Conservation (phyloP, 495 filamentous ascomycete genomes). For the Acidiella bohemica region DNA sequence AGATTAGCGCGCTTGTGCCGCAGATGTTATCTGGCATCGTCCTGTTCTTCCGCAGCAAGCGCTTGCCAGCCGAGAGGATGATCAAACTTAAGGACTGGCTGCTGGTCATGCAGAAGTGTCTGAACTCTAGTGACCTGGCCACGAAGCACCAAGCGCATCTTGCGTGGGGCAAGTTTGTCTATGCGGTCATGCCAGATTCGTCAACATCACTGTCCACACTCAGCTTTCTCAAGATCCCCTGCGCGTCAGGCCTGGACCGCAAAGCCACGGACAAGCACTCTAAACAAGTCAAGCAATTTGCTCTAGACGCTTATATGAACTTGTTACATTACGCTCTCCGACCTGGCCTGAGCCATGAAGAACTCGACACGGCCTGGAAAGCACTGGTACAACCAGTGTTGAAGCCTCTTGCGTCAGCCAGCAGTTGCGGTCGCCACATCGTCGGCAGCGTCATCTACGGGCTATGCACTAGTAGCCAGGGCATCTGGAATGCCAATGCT, state of each 20-base stretch:
- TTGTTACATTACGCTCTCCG: constrained; percentile 78
- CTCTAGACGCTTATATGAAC: constrained; percentile 57
- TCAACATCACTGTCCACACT: constrained; percentile 45
- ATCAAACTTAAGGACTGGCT: constrained; percentile 59
- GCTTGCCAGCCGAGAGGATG: constrained; percentile 54
- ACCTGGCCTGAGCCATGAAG: constrained; percentile 44
- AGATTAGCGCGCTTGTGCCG: constrained; percentile 56
- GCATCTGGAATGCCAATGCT: constrained; percentile 59
- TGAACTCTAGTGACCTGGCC: constrained; percentile 61
- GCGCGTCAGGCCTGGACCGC: constrained; percentile 54
- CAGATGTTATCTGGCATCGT: constrained; percentile 77
- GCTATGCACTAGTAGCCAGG: constrained; percentile 51
- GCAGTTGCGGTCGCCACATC: constrained; percentile 11
- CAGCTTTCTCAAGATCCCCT: constrained; percentile 53
- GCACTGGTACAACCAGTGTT: constrained; percentile 48
- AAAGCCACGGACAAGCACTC: constrained; percentile 44
- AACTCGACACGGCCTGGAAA: constrained; percentile 70
- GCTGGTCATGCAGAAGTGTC: constrained; percentile 61
- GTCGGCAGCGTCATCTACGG: constrained; percentile 52
- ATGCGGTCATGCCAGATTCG: constrained; percentile 47
- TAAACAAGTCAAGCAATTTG: constrained; percentile 43
- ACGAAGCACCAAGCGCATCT: constrained; percentile 64
- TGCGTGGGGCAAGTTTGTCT: constrained; percentile 76
- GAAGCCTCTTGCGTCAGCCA: constrained; percentile 29
- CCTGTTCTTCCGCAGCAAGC: constrained; percentile 54